Base-by-base conservation (phyloP, 2,329 filamentous ascomycete species). In the Neofusicoccum ribis region DNA sequence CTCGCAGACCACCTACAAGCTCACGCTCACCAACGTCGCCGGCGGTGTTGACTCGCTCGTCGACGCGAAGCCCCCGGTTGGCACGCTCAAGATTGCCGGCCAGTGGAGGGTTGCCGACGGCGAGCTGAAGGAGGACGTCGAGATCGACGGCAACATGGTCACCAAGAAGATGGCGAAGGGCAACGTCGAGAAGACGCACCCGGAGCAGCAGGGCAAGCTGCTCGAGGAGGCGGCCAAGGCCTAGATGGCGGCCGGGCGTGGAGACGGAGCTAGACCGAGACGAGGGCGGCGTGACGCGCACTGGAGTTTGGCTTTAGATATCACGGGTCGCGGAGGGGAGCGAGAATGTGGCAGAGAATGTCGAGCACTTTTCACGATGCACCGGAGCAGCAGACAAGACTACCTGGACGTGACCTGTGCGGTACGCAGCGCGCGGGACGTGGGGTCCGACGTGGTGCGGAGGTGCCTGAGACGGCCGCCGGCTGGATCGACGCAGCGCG, bases 101-200 rank as follows among this genome's bases (percentile, higher is more conserved):
- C 74, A 76, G 66, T 79, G 77, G 77, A 70, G 77, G 27, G 73
- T 78, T 2, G 63, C n/a, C 3, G 69, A 69, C 31, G 75, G 73
- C 31, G 63, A 69, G 65, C 65, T 79, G 41, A 70, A 67, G 27
- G 77, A 79, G 69, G 75, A 78, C 27, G 74, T 79, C 1, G 74
- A 77, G n/a, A 78, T 79, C 58, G 77, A 79, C 43, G 76, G 74
- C 3, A 78, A 79, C 61, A 77, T 78, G 43, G 73, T 79, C 72
- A 77, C 77, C 74, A 79, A 78, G 73, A 78, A 76, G 71, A 76
- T 79, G 63, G 77, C 76, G 1, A 78, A 77, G 71, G 74, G 71
- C 1, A 79, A 77, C 60, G 75, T 78, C 1, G 77, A 79, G 68
- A 78, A 76, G 72, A 77, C 74, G 36, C 76, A 78, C 66, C 76